Evolutionary conservation across 2,329 filamentous ascomycete species (phyloP).

Genomic region (Apiospora marii): DNA sequence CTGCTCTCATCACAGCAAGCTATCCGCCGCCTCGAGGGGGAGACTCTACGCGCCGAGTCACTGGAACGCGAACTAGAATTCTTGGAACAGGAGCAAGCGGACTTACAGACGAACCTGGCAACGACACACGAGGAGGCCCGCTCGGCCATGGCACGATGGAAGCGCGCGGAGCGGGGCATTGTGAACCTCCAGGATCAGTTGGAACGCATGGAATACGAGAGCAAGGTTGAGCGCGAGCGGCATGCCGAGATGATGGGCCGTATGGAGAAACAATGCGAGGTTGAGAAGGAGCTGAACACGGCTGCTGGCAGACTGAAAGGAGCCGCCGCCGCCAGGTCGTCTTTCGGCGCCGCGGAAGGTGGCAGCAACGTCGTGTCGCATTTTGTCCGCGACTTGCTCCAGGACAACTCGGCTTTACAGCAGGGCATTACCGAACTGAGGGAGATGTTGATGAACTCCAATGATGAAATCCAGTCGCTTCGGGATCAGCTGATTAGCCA

Average conservation of each 20-base stretch:
- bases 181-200: slow-evolving; percentile 84
- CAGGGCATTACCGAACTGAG: slow-evolving; percentile 89
- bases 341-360: slow-evolving; percentile 64
- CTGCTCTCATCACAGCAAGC: slow-evolving; percentile 81
- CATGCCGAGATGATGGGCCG: slow-evolving; percentile 82
- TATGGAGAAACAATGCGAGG: slow-evolving; percentile 82
- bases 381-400: slow-evolving; percentile 93
- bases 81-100: slow-evolving; percentile 82
- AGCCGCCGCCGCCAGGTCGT: slow-evolving; percentile 75
- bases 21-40: slow-evolving; percentile 75
- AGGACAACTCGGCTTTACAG: slow-evolving; percentile 95
- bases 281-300: slow-evolving; percentile 82
- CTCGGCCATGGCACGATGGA: slow-evolving; percentile 83
- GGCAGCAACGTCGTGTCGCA: slow-evolving; percentile 83
- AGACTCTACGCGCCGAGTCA: slow-evolving; percentile 77
- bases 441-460: slow-evolving; percentile 89
- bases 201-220: slow-evolving; percentile 86
- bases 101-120: slow-evolving; percentile 72
- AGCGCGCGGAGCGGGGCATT: slow-evolving; percentile 82
- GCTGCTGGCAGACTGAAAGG: slow-evolving; percentile 84
- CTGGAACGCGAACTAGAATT: slow-evolving; percentile 82
- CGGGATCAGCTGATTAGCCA: slow-evolving; percentile 83
- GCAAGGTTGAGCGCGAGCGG: slow-evolving; percentile 78
- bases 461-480: slow-evolving; percentile 89
- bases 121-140: slow-evolving; percentile 77